Base-by-base conservation (phyloP, 2,329 filamentous ascomycete species). In the Nothomitra cinnamomea region DNA sequence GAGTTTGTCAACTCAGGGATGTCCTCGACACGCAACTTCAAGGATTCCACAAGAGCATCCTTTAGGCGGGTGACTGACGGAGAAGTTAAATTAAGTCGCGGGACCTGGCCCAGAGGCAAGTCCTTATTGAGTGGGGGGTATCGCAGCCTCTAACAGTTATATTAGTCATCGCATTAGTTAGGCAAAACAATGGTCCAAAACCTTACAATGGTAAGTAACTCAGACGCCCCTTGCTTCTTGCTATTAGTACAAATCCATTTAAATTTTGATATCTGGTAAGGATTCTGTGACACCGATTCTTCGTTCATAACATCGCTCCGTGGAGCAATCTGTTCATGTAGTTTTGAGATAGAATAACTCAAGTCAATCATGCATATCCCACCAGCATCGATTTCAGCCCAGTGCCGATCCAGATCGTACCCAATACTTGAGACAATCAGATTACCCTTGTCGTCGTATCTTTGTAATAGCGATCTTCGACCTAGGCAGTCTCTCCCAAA, bases 401-500 rank as follows among this genome's bases (percentile, higher is more conserved):
- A 95, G n/a, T 48, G 24, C 28, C 67, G 70, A 8, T 63, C 59
- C 60, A 64, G 54, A 58, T 67, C 32, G 60, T 55, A 52, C 61
- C 67, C 69, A 60, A 90, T 69, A 64, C 88, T 95, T 56, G 82
- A 85, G 25, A 95, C 68, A 8, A 74, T 72, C 40, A 92, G 64
- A 40, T 65, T 63, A 3, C 69, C 58, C 51, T 61, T 63, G 10
- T 63, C 69, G n/a, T 69, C 65, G n/a, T 66, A 61, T 53, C 76
- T 75, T 17, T 75, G 69, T 43, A 95, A 72, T 36, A 98, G 70
- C 13, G 92, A 96, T 50, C 92, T 78, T 55, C 92, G 77, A 7
- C 92, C 92, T 2, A 98, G 74, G 55, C 85, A 84, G 65, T 98
- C 92, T 58, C 92, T 78, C 5, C 85, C 88, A 65, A 85, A 95